Percentiles rank a stretch among this genome's conserved stretches.
These are phyloP conservation scores for Verticillium klebahnii DNA, from an alignment of 2,329 filamentous ascomycete genomes.

Conservation along the genomic window DNA sequence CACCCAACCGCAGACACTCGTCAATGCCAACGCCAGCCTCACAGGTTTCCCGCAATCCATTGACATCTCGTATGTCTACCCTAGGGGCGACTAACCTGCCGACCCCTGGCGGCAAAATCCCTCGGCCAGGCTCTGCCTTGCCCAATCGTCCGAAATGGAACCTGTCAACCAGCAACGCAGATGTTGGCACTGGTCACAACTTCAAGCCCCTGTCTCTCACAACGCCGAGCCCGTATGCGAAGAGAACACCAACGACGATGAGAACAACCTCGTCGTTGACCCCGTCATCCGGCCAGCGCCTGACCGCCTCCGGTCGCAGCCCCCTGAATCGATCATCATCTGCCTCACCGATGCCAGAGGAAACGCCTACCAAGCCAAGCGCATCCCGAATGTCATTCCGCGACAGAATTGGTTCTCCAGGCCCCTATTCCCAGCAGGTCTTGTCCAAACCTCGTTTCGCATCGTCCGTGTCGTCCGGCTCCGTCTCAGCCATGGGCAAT, in stretches of 20 bases:
- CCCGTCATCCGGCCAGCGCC: conserved; percentile 29
- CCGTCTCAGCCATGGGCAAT: conserved; percentile 36
- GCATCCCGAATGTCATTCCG: conserved; percentile 47
- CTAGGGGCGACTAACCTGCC: conserved; percentile 45
- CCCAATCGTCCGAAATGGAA: conserved; percentile 70
- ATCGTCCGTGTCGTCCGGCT: conserved; percentile 25
- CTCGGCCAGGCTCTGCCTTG: conserved; percentile 40
- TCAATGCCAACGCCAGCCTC: conserved; percentile 41
- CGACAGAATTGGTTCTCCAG: conserved; percentile 46
- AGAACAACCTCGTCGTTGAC: conserved; percentile 39
- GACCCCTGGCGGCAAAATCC: conserved; percentile 27
- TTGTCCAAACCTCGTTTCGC: conserved; percentile 39
- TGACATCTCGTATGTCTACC: conserved; percentile 40
- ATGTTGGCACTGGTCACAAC: conserved; percentile 63
- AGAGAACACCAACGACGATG: conserved; percentile 32
- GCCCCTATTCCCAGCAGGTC: conserved; percentile 41
- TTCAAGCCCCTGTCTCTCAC: conserved; percentile 60
- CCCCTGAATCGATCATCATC: conserved; percentile 41
- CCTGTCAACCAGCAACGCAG: conserved; percentile 56
- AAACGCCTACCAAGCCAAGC: conserved; percentile 39
- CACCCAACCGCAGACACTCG: conserved; percentile 40
- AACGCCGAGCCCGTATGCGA: conserved; percentile 54
- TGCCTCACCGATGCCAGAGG: conserved; percentile 41
- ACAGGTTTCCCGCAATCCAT: conserved; percentile 35
- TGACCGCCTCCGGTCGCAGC: conserved; percentile 45